Percentiles rank a stretch among this genome's conserved stretches.
These are phyloP conservation scores for Hericium coralloides DNA, from an alignment of 768 basidiomycete genomes.

Conservation along the genomic window DNA sequence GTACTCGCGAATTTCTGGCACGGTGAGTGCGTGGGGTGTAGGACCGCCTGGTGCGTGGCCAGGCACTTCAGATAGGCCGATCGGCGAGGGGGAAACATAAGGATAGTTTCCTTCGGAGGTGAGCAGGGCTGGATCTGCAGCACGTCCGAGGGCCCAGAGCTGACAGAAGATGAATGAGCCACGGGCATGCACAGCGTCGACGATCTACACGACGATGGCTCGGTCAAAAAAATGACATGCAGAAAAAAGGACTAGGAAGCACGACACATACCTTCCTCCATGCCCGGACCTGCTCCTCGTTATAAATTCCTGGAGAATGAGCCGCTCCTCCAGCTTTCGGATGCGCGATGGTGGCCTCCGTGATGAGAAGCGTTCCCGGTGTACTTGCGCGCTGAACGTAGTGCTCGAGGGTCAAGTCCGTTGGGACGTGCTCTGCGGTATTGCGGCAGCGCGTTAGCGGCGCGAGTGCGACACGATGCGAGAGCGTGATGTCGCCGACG, in stretches of 20 bases:
- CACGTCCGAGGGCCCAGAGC: slow-evolving; percentile 29
- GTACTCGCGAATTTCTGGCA: not conserved
- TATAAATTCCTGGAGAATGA: not conserved
- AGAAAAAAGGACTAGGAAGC: not conserved
- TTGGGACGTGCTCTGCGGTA: slow-evolving; percentile 1
- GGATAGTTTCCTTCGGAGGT: slow-evolving; percentile 4
- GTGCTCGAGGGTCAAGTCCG: slow-evolving; percentile 2
- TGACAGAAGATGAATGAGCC: slow-evolving; percentile 26
- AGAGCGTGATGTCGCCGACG: slow-evolving; percentile 16
- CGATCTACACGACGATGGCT: slow-evolving; percentile 10
- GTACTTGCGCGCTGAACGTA: slow-evolving; percentile 1
- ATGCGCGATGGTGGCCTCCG: not conserved
- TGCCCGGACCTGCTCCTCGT: not conserved
- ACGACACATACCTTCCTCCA: not conserved
- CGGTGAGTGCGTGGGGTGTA: not conserved
- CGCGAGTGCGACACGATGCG: slow-evolving; percentile 18
- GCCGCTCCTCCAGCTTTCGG: not conserved
- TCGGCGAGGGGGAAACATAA: not conserved
- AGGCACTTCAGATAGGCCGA: not conserved
- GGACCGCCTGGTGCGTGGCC: no score
- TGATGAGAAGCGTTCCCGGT: not conserved
- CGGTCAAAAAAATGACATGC: no score
- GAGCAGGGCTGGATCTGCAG: slow-evolving; percentile 7
- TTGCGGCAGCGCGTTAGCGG: slow-evolving; percentile 17
- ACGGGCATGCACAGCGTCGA: slow-evolving; percentile 25